Evolutionary conservation across 257 asterid genomes (phyloP).

Genomic region (Leonotis leonurus): DNA sequence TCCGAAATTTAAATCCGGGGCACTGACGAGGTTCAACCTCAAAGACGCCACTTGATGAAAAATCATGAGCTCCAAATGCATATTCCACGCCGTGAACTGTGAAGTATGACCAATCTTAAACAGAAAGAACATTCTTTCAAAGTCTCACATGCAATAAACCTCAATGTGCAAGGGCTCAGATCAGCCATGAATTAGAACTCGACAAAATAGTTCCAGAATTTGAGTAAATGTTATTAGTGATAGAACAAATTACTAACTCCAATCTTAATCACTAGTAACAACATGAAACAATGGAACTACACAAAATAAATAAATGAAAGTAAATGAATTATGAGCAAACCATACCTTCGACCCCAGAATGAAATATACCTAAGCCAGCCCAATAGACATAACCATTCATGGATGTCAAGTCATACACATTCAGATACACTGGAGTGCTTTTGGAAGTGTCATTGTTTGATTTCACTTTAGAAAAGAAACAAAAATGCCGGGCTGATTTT

Average conservation of each 20-base stretch:
- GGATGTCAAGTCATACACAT: constrained; percentile 87
- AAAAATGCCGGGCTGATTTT: constrained; percentile 61
- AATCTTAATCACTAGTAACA: not conserved
- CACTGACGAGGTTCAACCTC: constrained; percentile 94
- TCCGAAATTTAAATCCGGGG: constrained; percentile 87
- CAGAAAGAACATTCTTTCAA: not conserved
- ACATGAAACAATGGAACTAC: not conserved
- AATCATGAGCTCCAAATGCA: constrained; percentile 93
- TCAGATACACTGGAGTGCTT: constrained; percentile 66
- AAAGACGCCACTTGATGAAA: constrained; percentile 81
- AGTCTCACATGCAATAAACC: not conserved
- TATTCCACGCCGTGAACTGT: constrained; percentile 91
- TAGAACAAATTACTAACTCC: too few species aligned
- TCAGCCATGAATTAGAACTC: not conserved
- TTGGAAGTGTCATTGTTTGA: constrained; percentile 46
- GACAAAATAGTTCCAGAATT: not conserved
- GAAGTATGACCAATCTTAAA: not conserved
- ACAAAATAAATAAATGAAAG: not conserved
- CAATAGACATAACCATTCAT: constrained; percentile 82
- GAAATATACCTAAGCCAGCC: constrained; percentile 97
- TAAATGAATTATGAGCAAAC: not conserved
- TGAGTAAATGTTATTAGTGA: not conserved
- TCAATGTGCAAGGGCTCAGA: not conserved
- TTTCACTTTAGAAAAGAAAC: constrained; percentile 78
- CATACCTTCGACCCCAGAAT: constrained; percentile 92